phyloP scores from a whole-genome alignment of 176 grass and related monocot species.

The Aegilops longissima region DNA sequence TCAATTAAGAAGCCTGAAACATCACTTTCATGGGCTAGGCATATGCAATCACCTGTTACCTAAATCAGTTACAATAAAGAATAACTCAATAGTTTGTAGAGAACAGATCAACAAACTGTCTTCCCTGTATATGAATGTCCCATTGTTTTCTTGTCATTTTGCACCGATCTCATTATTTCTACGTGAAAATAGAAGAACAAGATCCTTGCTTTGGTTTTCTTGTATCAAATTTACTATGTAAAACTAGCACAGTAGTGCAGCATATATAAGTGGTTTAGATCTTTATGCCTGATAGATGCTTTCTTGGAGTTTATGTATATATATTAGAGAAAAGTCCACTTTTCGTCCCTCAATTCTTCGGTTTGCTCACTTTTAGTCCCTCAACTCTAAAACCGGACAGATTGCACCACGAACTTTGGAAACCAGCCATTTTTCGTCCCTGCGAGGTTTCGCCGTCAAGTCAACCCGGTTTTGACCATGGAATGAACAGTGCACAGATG shows the following conservation, averaged over 20 bases:
- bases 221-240: background rate
- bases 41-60: background rate
- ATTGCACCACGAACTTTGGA: too few relatives aligned
- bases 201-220: background rate
- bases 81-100: conserved; percentile 7
- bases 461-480: too few relatives aligned
- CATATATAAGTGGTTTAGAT: background rate
- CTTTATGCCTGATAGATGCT: background rate
- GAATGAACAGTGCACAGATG: too few relatives aligned
- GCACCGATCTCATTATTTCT: background rate
- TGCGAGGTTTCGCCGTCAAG: too few relatives aligned
- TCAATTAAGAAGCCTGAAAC: background rate
- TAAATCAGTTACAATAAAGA: conserved; percentile 9
- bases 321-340: too few relatives aligned
- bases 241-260: background rate
- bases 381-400: too few relatives aligned
- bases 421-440: too few relatives aligned
- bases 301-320: background rate
- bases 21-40: conserved; percentile 12
- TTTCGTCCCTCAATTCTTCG: too few relatives aligned
- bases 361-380: too few relatives aligned
- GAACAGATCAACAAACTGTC: conserved; percentile 14
- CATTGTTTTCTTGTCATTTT: background rate
- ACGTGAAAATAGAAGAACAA: background rate
- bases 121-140: background rate